Evolutionary conservation across 202 grass and related monocot species (phyloP).

Genomic region (Bolboschoenoplectus hybrid): DNA sequence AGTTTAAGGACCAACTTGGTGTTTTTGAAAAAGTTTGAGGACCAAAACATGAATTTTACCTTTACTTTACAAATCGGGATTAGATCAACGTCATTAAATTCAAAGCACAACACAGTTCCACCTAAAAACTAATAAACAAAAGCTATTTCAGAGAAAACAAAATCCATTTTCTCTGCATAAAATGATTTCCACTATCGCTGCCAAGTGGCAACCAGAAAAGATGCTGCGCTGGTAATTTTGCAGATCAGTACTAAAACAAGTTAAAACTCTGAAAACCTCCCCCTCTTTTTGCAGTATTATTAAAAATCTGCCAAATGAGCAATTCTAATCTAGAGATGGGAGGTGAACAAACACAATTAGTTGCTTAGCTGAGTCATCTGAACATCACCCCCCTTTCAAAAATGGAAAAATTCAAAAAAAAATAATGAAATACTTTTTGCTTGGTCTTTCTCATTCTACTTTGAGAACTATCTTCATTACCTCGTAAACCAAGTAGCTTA

Average conservation of each 20-base stretch:
- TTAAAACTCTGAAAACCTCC: background rate
- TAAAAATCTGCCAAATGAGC: background rate
- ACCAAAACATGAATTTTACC: background rate
- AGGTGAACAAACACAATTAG: background rate
- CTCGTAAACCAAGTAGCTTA: conserved; percentile 96
- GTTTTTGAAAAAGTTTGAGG: too few relatives aligned
- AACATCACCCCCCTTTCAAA: conserved; percentile 14
- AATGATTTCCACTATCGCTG: background rate
- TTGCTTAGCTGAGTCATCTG: conserved; percentile 28
- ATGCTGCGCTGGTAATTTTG: background rate
- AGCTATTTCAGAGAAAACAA: conserved; percentile 1
- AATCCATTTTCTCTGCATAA: background rate
- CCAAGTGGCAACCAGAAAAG: background rate
- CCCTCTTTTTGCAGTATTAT: background rate
- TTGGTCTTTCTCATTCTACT: conserved; percentile 68
- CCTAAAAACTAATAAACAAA: conserved; percentile 5
- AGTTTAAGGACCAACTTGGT: too few relatives aligned
- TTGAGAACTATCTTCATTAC: conserved; percentile 97
- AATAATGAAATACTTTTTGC: background rate
- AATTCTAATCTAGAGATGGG: conserved; percentile 24
- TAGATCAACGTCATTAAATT: background rate
- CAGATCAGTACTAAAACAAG: conserved; percentile 1
- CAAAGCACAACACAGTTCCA: background rate
- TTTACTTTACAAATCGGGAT: background rate
- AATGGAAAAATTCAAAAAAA: conserved; percentile 30